A percentile compares a stretch with the other conserved stretches of the same genome.
These are phyloP conservation scores for Aspergillus saccharolyticus DNA, from an alignment of 495 filamentous ascomycete species.

Conservation along the genomic window DNA sequence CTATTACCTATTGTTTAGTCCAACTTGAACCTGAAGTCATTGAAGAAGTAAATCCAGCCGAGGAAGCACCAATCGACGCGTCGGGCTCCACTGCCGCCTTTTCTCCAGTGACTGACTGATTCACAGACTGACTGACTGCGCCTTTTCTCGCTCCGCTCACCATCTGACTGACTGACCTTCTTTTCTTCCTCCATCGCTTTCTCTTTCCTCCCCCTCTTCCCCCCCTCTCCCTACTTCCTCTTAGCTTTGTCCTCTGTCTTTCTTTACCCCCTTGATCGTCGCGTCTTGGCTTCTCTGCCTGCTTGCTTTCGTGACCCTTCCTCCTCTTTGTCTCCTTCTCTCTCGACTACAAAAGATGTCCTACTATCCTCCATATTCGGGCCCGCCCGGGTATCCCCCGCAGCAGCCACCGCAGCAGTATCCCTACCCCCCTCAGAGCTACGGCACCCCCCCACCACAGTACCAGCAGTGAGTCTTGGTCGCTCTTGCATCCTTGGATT, in stretches of 20 bases:
- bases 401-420: constrained; percentile 41
- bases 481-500: not conserved
- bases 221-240: not conserved
- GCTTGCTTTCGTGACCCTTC: constrained; percentile 2
- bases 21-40: not conserved
- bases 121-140: constrained; percentile 2
- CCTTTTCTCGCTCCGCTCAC: constrained; percentile 3
- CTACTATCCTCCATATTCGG: constrained; percentile 47
- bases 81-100: constrained; percentile 1
- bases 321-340: not conserved
- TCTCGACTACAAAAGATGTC: constrained; percentile 36
- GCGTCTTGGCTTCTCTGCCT: too few species aligned
- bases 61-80: not conserved
- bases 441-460: constrained; percentile 31
- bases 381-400: constrained; percentile 46
- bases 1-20: not conserved
- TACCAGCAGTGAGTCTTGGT: constrained; percentile 6
- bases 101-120: too few species aligned
- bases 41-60: not conserved
- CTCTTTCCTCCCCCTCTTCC: not conserved
- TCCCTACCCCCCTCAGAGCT: constrained; percentile 34
- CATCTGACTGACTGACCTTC: constrained; percentile 8
- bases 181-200: not conserved
- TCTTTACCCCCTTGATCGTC: constrained; percentile 5
- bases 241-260: not conserved